Evolutionary conservation across 495 filamentous ascomycete species (phyloP), one percentile per base, ranked within the genome.

Genomic region (Penicillium cataractarum): DNA sequence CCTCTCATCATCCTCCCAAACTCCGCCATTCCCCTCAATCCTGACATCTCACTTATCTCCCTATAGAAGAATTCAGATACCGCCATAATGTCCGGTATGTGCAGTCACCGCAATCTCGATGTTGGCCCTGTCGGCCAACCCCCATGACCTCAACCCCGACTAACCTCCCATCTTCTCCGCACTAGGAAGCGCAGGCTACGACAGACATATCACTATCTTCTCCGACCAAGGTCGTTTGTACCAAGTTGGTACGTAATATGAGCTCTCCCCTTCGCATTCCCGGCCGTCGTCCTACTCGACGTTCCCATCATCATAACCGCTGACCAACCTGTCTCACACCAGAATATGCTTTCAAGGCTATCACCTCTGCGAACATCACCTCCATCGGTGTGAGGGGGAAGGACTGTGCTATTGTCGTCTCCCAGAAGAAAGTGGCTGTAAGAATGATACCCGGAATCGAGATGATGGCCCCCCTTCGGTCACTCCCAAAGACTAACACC

Each of bases 321-420:
- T 78, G 55, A 76, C 66, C 64, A 60, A 65, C 58, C 27, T 48
- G 51, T 54, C 32, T 57, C 62, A 13, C 51, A 21, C 51, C 21
- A 98, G 95, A 99, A 86, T 99, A 99, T 97, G 95, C 95, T 58
- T 99, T 99, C 88, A 99, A 99, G 82, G 95, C 95, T 42, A 99
- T 99, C 79, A 98, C 94, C 65, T 93, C 95, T 52, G 95, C 95
- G 49, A 98, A 98, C 76, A 99, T 98, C 76, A 98, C 95, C 78
- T 95, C 95, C 62, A 87, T 99, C 75, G 96, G 95, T 62, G 87
- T 99, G 63, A 85, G 93, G 76, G 95, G 95, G 74, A 98, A 98
- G 82, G 86, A 92, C 80, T 98, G 94, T 75, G 94, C 96, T 13
- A 95, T 99, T 24, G 92, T 99, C 19, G 81, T 99, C 69, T 97